phyloP scores from a whole-genome alignment of 2,329 filamentous ascomycete genomes.

The Podosphaera fusca region DNA sequence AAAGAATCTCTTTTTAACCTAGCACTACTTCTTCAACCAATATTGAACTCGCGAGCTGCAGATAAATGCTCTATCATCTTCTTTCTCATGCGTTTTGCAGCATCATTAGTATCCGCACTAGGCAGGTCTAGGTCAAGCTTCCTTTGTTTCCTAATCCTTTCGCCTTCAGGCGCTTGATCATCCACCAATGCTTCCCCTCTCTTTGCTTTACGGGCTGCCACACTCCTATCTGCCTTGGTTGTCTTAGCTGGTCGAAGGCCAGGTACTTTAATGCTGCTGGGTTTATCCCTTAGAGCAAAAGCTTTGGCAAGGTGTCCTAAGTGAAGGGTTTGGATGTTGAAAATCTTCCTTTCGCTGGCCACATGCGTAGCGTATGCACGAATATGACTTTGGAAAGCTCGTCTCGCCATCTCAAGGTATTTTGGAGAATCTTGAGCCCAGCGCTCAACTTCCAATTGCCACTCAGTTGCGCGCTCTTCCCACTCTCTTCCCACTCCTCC shows the following conservation, averaged over 20 bases:
- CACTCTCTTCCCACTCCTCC: conserved; percentile 28
- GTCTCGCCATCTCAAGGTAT: conserved; percentile 57
- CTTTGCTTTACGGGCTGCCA: conserved; percentile 16
- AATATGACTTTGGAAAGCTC: conserved; percentile 78
- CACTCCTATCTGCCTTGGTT: conserved; percentile 20
- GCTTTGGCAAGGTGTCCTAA: conserved; percentile 85
- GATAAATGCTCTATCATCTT: conserved; percentile 34
- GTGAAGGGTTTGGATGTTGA: conserved; percentile 80
- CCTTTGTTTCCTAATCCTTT: conserved; percentile 16
- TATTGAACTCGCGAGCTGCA: conserved; percentile 42
- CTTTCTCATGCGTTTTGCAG: conserved; percentile 39
- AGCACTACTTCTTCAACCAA: conserved; percentile 23
- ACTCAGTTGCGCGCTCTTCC: conserved; percentile 43
- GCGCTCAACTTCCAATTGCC: conserved; percentile 41
- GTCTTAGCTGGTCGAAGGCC: conserved; percentile 21
- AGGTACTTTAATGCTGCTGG: conserved; percentile 49
- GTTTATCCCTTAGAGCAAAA: conserved; percentile 73
- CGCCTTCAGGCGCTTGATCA: conserved; percentile 16
- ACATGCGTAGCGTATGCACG: conserved; percentile 89
- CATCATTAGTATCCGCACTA: conserved; percentile 28
- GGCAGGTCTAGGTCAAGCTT: conserved; percentile 18
- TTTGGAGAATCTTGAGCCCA: conserved; percentile 40
- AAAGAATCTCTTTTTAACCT: background rate
- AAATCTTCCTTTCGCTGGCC: conserved; percentile 60
- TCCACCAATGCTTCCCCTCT: conserved; percentile 15